Evolutionary conservation across 176 grass and related monocot species (phyloP), one percentile per base, ranked within the genome.

Genomic region (Oryza longistaminata): DNA sequence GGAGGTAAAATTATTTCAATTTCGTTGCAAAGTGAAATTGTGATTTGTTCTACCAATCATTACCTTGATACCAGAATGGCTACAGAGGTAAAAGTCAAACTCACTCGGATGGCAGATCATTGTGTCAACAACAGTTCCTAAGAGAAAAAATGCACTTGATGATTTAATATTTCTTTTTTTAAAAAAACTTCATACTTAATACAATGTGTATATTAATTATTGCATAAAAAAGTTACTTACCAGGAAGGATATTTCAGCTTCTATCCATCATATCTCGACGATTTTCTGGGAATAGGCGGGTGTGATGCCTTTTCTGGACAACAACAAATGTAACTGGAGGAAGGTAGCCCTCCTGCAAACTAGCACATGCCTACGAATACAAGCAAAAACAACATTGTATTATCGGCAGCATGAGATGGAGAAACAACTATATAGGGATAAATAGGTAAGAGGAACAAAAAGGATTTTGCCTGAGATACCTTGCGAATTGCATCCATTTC

Each of bases 71-170:
- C 91, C 91, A 60, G 96, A 86, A 89, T 98, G 96, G 74, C 96
- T 98, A 37, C 96, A 98, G 16, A 98, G 93, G 52, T 93, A 98
- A 52, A 98, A 98, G 14, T 98, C 93, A 4, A 98, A 98, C 48
- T 98, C 96, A 0, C 33, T 93, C 0, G 96, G 96, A 67, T 98
- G 96, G 44, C 96, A 94, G 5, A 95, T 98, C 11, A 33, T 87
- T 33, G 82, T 93, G 33, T 95, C 93, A 15, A 98, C 91, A 66
- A 97, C 90, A 22, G 92, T 97, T 42, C 92, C 96, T 92, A 80
- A 40, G 39, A 8, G 39, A 40, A 5, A 69, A 50, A 66, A 1
- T 2, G 16, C 71, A 66, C 17, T 44, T 44, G 5, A 82, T n/a
- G 9, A 17, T 17, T 83, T 7, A 74, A 74, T 48, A 62, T 10